Conservation (phyloP, 768 basidiomycete species). For the Brasilioporus rufonigricans region DNA sequence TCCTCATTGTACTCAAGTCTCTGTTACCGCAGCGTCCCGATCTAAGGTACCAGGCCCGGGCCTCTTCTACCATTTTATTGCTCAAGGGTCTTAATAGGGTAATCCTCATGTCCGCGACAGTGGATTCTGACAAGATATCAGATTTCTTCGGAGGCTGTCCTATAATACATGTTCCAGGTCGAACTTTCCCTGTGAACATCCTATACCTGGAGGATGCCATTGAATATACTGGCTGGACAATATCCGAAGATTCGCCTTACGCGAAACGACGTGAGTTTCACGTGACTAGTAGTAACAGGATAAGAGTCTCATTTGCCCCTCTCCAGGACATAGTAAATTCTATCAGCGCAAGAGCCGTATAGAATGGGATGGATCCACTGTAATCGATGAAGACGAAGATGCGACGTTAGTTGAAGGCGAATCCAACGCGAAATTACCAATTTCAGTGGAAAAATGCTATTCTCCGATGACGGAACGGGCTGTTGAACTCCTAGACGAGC, state of each 20-base stretch:
- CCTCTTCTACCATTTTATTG: neutral
- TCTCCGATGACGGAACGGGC: slow-evolving; percentile 71
- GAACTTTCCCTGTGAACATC: slow-evolving; percentile 90
- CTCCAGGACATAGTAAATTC: slow-evolving; percentile 59
- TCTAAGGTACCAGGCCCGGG: slow-evolving; percentile 61
- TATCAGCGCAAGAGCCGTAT: slow-evolving; percentile 56
- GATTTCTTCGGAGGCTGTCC: slow-evolving; percentile 86
- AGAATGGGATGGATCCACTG: slow-evolving; percentile 80
- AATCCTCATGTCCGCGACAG: slow-evolving; percentile 94
- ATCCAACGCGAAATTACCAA: slow-evolving; percentile 21
- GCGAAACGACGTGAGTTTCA: slow-evolving; percentile 59
- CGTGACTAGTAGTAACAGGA: neutral
- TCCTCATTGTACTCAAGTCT: slow-evolving; percentile 89
- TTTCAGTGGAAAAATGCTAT: slow-evolving; percentile 76
- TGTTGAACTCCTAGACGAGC: slow-evolving; percentile 83
- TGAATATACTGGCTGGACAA: slow-evolving; percentile 74
- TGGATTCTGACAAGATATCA: slow-evolving; percentile 89
- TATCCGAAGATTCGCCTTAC: slow-evolving; percentile 79
- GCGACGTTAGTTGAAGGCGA: slow-evolving; percentile 33
- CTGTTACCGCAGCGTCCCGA: slow-evolving; percentile 73
- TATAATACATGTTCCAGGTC: slow-evolving; percentile 83
- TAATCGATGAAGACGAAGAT: slow-evolving; percentile 65
- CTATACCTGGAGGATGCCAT: slow-evolving; percentile 90
- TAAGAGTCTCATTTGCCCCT: neutral
- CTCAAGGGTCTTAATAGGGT: slow-evolving; percentile 48